Evolutionary conservation across 805 yeast species (phyloP).

Genomic region (Yamadazyma paraphyllophila): DNA sequence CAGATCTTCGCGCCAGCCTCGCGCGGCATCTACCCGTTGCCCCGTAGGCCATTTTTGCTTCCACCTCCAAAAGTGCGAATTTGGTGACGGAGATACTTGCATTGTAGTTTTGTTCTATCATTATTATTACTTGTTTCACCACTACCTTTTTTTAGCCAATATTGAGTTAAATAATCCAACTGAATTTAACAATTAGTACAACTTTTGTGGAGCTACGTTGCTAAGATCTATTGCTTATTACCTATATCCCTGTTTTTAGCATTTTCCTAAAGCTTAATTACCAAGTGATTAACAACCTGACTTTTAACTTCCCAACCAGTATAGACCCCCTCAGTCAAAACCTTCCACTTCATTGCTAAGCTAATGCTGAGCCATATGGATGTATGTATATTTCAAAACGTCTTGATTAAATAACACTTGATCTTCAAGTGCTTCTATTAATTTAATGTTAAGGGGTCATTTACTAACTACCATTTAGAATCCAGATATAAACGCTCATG

Average conservation of each 20-base stretch:
- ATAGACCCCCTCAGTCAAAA: not conserved
- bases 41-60: not conserved
- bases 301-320: no score
- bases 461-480: slow-evolving; percentile 7
- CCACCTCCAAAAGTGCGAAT: slow-evolving; percentile 2
- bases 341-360: not conserved
- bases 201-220: no score
- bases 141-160: not conserved
- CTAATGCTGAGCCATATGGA: slow-evolving; percentile 5
- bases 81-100: slow-evolving; percentile 4
- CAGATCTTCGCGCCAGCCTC: no score
- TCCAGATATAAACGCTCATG: not conserved
- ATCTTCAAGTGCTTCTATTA: no score
- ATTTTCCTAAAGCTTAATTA: not conserved
- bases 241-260: not conserved
- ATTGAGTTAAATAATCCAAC: not conserved
- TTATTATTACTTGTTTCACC: no score
- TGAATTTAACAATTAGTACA: not conserved
- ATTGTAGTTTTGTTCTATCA: slow-evolving; percentile 1
- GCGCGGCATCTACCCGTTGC: no score
- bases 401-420: no score
- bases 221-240: no score
- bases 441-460: no score
- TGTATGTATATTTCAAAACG: not conserved
- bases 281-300: not conserved